These are phyloP conservation scores for Scytalidium sp. DNA, from an alignment of 2,329 filamentous ascomycete species.

Conservation along the genomic window DNA sequence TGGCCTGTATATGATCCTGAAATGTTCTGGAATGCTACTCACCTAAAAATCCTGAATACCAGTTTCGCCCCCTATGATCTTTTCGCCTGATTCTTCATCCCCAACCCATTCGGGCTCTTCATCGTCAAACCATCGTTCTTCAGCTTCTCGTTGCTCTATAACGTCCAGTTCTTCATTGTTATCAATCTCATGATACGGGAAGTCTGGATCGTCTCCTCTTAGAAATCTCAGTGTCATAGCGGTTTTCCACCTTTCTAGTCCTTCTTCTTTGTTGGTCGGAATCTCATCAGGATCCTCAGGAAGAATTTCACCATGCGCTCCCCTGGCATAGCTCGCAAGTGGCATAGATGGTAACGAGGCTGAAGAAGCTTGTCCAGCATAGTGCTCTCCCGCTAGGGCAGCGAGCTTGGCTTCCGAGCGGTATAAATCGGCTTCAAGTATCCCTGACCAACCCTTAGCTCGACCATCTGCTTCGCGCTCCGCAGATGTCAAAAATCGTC, in stretches of 20 bases:
- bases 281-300: conserved; percentile 28
- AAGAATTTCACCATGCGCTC: conserved; percentile 22
- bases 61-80: conserved; percentile 24
- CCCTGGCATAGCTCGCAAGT: conserved; percentile 22
- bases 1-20: no score
- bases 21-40: background rate
- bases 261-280: conserved; percentile 27
- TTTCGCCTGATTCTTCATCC: conserved; percentile 12
- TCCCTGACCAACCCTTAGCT: conserved; percentile 31
- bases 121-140: conserved; percentile 32
- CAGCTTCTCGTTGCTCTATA: conserved; percentile 27
- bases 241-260: conserved; percentile 28
- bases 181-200: conserved; percentile 29
- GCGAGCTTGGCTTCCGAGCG: conserved; percentile 31
- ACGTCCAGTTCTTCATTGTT: conserved; percentile 28
- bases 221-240: conserved; percentile 31
- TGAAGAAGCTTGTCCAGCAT: conserved; percentile 2
- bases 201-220: conserved; percentile 30
- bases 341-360: conserved; percentile 9
- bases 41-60: conserved; percentile 30
- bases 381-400: conserved; percentile 12
- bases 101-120: conserved; percentile 29
- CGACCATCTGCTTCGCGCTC: conserved; percentile 31
- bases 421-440: conserved; percentile 31
- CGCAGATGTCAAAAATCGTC: conserved; percentile 27